Evolutionary conservation across 768 basidiomycete species (phyloP).

Genomic region (Termitomyces sp.): DNA sequence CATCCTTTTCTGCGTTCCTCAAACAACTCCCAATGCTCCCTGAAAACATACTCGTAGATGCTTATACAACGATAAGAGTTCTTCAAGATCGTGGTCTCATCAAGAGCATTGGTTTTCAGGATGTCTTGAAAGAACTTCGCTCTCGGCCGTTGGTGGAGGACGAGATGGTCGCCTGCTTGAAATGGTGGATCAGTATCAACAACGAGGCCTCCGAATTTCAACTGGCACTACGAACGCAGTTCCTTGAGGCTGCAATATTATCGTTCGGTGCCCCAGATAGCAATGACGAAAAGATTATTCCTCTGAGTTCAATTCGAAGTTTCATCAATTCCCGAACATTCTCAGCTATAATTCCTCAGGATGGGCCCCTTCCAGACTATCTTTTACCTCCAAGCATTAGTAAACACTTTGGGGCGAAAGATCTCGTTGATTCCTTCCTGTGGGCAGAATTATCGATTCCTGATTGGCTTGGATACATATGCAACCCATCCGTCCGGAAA

Average conservation of each 20-base stretch:
- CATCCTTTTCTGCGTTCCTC: slow-evolving; percentile 67
- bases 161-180: slow-evolving; percentile 78
- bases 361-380: slow-evolving; percentile 70
- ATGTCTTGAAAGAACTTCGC: slow-evolving; percentile 76
- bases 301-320: slow-evolving; percentile 62
- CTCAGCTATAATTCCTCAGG: slow-evolving; percentile 52
- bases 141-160: slow-evolving; percentile 59
- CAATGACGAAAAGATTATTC: slow-evolving; percentile 50
- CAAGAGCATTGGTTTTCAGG: slow-evolving; percentile 69
- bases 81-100: slow-evolving; percentile 63
- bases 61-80: slow-evolving; percentile 52
- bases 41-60: slow-evolving; percentile 47
- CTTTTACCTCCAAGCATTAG: slow-evolving; percentile 66
- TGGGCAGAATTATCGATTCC: slow-evolving; percentile 75
- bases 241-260: slow-evolving; percentile 71
- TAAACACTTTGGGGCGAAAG: slow-evolving; percentile 46
- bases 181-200: slow-evolving; percentile 70
- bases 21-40: slow-evolving; percentile 74
- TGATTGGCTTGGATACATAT: slow-evolving; percentile 72
- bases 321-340: slow-evolving; percentile 63
- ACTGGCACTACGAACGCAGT: slow-evolving; percentile 44
- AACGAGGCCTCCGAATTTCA: slow-evolving; percentile 29
- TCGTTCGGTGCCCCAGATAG: slow-evolving; percentile 26
- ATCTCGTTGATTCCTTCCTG: slow-evolving; percentile 51
- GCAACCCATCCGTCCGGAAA: slow-evolving; percentile 36